These are phyloP conservation scores for Pelargonium fulgidum DNA, from an alignment of 441 rosid genomes.

Conservation along the genomic window DNA sequence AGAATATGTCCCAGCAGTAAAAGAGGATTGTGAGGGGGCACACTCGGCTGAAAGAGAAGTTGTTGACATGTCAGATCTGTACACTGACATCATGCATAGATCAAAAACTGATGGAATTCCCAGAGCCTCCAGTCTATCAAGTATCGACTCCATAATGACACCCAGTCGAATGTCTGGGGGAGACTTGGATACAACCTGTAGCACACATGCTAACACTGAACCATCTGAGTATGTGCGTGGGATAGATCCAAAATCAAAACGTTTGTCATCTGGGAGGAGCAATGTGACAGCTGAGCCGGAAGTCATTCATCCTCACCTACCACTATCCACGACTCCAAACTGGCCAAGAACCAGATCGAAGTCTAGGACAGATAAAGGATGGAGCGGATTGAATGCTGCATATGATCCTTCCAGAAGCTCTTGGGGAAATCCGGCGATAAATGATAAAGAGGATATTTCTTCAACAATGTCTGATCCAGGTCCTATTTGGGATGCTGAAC, in stretches of 20 bases:
- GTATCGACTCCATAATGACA: slow-evolving; percentile 92
- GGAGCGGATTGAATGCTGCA: slow-evolving; percentile 63
- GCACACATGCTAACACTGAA: slow-evolving; percentile 78
- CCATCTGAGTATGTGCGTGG: slow-evolving; percentile 95
- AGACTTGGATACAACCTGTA: slow-evolving; percentile 58
- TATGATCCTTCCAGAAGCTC: slow-evolving; percentile 71
- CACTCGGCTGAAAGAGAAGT: slow-evolving; percentile 34
- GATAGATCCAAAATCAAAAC: slow-evolving; percentile 80
- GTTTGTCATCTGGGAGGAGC: slow-evolving; percentile 70
- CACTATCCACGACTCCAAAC: slow-evolving; percentile 70
- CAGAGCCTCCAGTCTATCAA: slow-evolving; percentile 92
- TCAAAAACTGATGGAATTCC: slow-evolving; percentile 76
- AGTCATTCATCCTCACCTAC: slow-evolving; percentile 80
- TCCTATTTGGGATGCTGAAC: slow-evolving; percentile 96
- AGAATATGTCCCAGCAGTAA: slow-evolving; percentile 81
- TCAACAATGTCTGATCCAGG: slow-evolving; percentile 95
- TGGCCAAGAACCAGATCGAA: slow-evolving; percentile 96
- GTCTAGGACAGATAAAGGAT: slow-evolving; percentile 84
- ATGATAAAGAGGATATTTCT: slow-evolving; percentile 89
- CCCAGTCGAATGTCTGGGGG: slow-evolving; percentile 71
- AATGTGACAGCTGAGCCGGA: slow-evolving; percentile 65
- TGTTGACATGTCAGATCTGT: slow-evolving; percentile 69
- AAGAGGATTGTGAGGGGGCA: slow-evolving; percentile 56
- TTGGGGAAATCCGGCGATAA: slow-evolving; percentile 65
- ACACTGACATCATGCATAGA: slow-evolving; percentile 71